Evolutionary conservation across 2,329 filamentous ascomycete genomes (phyloP).

Genomic region (Aureobasidium uvarum): DNA sequence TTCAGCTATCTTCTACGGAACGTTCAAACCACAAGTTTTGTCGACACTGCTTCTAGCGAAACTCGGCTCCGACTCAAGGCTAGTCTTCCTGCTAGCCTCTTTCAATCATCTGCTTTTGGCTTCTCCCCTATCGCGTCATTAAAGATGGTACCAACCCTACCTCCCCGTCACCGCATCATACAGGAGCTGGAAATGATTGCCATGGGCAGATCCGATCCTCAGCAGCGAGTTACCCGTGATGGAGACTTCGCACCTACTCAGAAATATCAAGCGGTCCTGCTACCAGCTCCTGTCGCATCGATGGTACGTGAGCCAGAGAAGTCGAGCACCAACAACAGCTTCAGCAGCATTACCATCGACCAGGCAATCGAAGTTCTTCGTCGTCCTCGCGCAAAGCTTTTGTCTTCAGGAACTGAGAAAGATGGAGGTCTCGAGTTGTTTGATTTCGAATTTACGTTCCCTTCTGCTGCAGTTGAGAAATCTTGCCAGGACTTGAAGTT

Average conservation of each 20-base stretch:
- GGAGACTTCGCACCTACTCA: too few species aligned
- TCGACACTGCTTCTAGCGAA: background rate
- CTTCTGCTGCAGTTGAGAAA: background rate
- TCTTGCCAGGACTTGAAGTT: background rate
- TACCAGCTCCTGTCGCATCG: background rate
- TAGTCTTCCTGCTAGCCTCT: background rate
- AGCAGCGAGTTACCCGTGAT: background rate
- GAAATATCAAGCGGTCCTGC: too few species aligned
- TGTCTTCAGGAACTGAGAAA: background rate
- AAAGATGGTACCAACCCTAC: background rate
- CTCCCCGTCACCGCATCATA: background rate
- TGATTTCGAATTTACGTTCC: background rate
- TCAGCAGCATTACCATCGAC: background rate
- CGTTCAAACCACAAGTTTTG: background rate
- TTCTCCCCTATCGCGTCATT: background rate
- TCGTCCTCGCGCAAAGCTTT: background rate
- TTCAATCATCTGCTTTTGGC: background rate
- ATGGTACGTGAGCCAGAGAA: background rate
- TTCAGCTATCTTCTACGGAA: background rate
- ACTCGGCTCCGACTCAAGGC: background rate
- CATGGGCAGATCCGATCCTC: background rate
- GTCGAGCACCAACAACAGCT: background rate
- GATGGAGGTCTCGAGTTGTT: background rate
- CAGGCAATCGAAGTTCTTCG: background rate
- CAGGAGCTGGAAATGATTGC: background rate